Evolutionary conservation across 2,329 filamentous ascomycete genomes (phyloP), one percentile per base, ranked within the genome.

Genomic region (Reticulascus tulasneorum): DNA sequence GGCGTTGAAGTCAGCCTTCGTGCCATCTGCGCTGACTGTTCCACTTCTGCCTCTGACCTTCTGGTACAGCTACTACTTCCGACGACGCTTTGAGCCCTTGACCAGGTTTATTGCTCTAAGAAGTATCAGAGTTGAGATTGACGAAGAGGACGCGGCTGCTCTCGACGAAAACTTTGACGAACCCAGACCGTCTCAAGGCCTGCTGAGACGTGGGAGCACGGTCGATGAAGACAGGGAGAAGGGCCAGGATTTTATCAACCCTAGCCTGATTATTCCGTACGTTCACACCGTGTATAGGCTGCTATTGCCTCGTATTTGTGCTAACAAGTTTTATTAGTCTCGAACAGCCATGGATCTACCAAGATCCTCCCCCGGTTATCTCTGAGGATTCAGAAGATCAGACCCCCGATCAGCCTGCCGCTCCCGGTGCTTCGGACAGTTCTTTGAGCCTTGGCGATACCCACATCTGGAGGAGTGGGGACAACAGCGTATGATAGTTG

Each of bases 81-180:
- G 77, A 27, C 74, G 76, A 28, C 85, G 84, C 1, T 98, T 93
- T 52, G 85, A 88, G 51, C 91, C 93, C 1, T 65, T 98, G 41
- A 95, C 90, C 60, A 84, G 81, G 49, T 96, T 93, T 56, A 97
- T 98, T 56, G 89, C 94, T 19, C 67, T 98, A 28, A 77, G 87
- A 45, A 94, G 88, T 51, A 87, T 98, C 40, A 77, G 82, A 47
- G 43, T 46, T 1, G 73, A 77, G 4, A 54, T 69, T 20, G 69
- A 74, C 11, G 54, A 56, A 7, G 58, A 60, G 9, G 54, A 63
- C 19, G 47, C 54, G 10, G 58, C 60, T 27, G 54, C 56, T 4
- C 47, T 59, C 19, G 58, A 60, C n/a, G 63, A 64, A 13, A 57
- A 56, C 3, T 58, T 57, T 11, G 60, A 58, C 12, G 61, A 56